Base-by-base conservation (phyloP, 345 rosid species). In the Lepidium aucheri region DNA sequence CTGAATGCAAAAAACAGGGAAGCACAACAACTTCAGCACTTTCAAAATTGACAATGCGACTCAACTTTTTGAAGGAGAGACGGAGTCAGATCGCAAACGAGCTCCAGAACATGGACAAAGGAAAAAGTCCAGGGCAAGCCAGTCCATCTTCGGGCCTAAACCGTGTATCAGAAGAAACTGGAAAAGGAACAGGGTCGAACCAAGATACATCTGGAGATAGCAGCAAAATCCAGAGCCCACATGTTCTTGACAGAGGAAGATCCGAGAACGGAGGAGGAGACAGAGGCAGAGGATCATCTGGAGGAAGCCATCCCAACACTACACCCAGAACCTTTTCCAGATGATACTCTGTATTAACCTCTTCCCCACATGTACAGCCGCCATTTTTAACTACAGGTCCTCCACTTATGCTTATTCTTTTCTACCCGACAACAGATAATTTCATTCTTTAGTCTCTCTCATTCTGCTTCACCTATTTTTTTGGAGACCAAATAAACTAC, bases 61-160 rank as follows among this genome's bases (percentile, higher is more conserved):
- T 94, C 61, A 85, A 85, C 83, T 88, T 90, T 76, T 76, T 90
- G 40, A 94, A 90, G 82, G 96, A 94, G 77, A 79, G 80, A 51
- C 86, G 95, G 3, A 75, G 75, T 73, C 95, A 82, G 75, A 81
- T 85, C 9, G 83, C 89, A 3, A 78, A 63, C 54, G 91, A 91
- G 69, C 79, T 82, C 71, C 84, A 61, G 73, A 82, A 74, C 78
- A 53, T 68, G 65, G 93, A 86, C 79, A 85, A 79, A 76, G 72
- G 76, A 33, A 68, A 61, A 56, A 60, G 72, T 51, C 20, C 49
- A 3, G 63, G 73, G 20, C 62, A 59, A 41, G 9, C 67, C 22
- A 60, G 77, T 67, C 63, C 73, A 18, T 16, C 63, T 22, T 52
- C 51, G 1, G 60, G 44, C n/a, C 20, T 18, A 43, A 73, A 44